Conservation (phyloP, 2,329 filamentous ascomycete species). For the Phaeophleospora eucalypticola region DNA sequence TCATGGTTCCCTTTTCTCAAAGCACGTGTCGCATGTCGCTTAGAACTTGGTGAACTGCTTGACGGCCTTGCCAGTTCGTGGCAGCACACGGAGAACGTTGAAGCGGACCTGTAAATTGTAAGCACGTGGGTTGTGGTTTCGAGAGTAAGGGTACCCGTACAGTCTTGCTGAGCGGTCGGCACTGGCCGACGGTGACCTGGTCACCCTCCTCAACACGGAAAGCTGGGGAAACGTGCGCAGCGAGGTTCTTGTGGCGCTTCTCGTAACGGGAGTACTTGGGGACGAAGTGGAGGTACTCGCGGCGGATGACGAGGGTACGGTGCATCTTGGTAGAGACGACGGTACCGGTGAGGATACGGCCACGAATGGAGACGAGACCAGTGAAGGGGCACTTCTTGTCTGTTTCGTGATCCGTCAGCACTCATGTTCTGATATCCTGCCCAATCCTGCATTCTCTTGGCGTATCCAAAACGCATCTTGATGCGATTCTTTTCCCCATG, state of each 20-base stretch:
- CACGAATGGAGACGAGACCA: slow-evolving; percentile 97
- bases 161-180: slow-evolving; percentile 98
- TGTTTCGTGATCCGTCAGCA: slow-evolving; percentile 38
- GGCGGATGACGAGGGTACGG: slow-evolving; percentile 97
- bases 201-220: slow-evolving; percentile 99
- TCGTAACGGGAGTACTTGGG: slow-evolving; percentile 99
- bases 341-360: slow-evolving; percentile 98
- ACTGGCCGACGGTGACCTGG: slow-evolving; percentile 98
- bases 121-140: background rate
- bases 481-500: slow-evolving; percentile 3
- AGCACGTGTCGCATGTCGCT: slow-evolving; percentile 20
- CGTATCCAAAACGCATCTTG: background rate
- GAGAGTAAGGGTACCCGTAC: slow-evolving; percentile 57
- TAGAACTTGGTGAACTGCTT: slow-evolving; percentile 99
- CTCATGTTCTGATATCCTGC: slow-evolving; percentile 4
- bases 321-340: slow-evolving; percentile 99
- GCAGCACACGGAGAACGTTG: slow-evolving; percentile 98
- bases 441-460: background rate
- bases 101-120: slow-evolving; percentile 71
- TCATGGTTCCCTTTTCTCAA: slow-evolving; percentile 10
- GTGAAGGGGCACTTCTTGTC: slow-evolving; percentile 99
- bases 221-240: slow-evolving; percentile 96
- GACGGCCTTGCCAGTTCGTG: slow-evolving; percentile 93
- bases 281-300: slow-evolving; percentile 99
- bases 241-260: slow-evolving; percentile 99